These are phyloP conservation scores for Rhodotorula glutinis DNA, from an alignment of 1,284 basidiomycete species.

Conservation along the genomic window DNA sequence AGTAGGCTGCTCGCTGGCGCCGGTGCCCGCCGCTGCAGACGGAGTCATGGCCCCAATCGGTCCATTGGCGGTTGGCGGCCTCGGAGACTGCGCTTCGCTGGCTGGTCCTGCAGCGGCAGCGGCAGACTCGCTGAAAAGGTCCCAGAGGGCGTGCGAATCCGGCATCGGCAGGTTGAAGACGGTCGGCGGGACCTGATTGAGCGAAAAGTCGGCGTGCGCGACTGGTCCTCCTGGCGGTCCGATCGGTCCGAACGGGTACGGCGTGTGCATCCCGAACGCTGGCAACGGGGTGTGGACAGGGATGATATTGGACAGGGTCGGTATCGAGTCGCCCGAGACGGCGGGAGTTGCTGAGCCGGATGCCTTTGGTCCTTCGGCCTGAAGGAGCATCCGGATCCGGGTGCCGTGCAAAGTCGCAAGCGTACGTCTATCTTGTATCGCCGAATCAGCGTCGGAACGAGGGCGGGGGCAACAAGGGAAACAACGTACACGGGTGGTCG, in stretches of 20 bases:
- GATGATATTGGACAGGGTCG: not conserved
- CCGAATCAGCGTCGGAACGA: not conserved
- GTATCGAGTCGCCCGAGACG: not conserved
- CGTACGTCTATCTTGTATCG: slow-evolving; percentile 14
- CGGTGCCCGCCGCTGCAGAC: not conserved
- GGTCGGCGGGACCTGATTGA: not conserved
- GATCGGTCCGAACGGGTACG: not conserved
- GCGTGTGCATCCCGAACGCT: not conserved
- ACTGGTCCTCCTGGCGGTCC: not conserved
- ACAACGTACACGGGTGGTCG: slow-evolving; percentile 19
- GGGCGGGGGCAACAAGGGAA: no score
- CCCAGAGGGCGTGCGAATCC: slow-evolving; percentile 24
- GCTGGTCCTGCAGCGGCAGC: not conserved
- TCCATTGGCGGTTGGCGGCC: not conserved
- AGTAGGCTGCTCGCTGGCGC: not conserved
- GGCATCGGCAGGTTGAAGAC: slow-evolving; percentile 13
- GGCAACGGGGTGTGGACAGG: not conserved
- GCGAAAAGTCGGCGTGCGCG: not conserved
- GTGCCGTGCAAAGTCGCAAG: slow-evolving; percentile 35
- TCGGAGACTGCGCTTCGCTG: not conserved
- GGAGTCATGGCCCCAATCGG: not conserved
- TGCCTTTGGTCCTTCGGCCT: not conserved
- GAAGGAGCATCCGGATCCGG: slow-evolving; percentile 25
- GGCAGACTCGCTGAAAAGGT: slow-evolving; percentile 14
- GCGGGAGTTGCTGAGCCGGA: not conserved